Base-by-base conservation (phyloP, 257 asterid genomes). In the Cynanchum wilfordii region DNA sequence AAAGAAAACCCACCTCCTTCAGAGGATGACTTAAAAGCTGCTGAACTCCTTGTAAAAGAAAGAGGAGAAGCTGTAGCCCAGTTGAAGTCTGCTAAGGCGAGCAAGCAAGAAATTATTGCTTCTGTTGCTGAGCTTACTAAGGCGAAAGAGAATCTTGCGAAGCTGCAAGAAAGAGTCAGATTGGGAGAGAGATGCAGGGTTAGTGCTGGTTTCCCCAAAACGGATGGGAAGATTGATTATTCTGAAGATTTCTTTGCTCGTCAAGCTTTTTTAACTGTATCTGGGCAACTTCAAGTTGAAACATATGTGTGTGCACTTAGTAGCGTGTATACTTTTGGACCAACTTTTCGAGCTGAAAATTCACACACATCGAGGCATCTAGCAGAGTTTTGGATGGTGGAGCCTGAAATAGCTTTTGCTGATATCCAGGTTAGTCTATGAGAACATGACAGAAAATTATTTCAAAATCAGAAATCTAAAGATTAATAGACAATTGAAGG, bases 301-400 rank as follows among this genome's bases (percentile, higher is more conserved):
- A 91, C 99, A 20, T 90, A 87, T 82, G 97, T 97, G 0, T 89
- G 99, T 81, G 90, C 96, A 3, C 98, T 88, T 58, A 84, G 97
- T 69, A 91, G 96, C 65, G 98, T 91, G 66, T 94, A 94, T 66
- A 91, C 99, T 13, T 94, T 94, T 75, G 99, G 98, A 57, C 99
- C 99, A 51, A 94, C 99, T 54, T 94, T 91, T 79, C 82, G 99
- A 77, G 99, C 98, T 11, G 99, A 94, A 79, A 74, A 94, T 75
- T 94, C 99, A 0, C 98, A 94, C 82, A 91, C 99, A 57, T 77
- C 97, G 7, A 86, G 99, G 77, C 98, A 94, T 84, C 92, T 94
- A 73, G 95, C 98, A 36, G 99, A 94, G 76, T 94, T 94, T 79
- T 90, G 99, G 97, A 94, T 94, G 99, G 97, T 94, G 84, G 99